These are phyloP conservation scores for Codiaeum variegatum DNA, from an alignment of 441 rosid genomes.

Conservation along the genomic window DNA sequence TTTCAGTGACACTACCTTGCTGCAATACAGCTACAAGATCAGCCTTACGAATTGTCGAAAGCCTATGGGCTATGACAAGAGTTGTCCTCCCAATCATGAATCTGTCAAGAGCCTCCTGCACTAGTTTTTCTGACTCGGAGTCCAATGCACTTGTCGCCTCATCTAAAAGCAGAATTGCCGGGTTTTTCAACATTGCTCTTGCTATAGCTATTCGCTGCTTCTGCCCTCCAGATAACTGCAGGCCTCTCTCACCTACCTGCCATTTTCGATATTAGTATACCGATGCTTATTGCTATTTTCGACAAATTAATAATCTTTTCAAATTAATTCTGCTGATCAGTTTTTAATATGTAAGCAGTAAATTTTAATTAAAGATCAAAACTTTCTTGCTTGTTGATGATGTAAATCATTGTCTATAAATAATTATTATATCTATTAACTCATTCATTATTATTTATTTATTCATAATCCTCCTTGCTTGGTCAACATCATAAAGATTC, in stretches of 20 bases:
- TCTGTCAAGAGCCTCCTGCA: slow-evolving; percentile 96
- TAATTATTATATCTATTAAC: not conserved
- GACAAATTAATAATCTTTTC: not conserved
- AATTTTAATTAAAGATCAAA: not conserved
- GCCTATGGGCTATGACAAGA: slow-evolving; percentile 92
- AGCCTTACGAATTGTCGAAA: slow-evolving; percentile 95
- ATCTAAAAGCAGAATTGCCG: slow-evolving; percentile 86
- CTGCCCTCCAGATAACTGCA: slow-evolving; percentile 97
- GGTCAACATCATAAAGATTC: slow-evolving; percentile 20
- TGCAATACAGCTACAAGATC: slow-evolving; percentile 97
- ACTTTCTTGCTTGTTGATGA: not conserved
- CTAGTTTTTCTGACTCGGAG: slow-evolving; percentile 95
- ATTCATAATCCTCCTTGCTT: not conserved
- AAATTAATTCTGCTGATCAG: slow-evolving; percentile 1
- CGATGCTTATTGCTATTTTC: not conserved
- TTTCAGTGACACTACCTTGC: slow-evolving; percentile 91
- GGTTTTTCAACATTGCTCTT: slow-evolving; percentile 95
- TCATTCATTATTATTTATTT: not conserved
- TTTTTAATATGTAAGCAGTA: not conserved
- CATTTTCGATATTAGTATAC: slow-evolving; percentile 25
- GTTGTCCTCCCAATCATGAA: slow-evolving; percentile 99
- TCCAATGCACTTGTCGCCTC: slow-evolving; percentile 99
- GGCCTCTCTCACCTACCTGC: slow-evolving; percentile 99
- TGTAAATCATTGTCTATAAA: not conserved
- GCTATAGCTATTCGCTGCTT: slow-evolving; percentile 98